These are phyloP conservation scores for Cladosporium sp. DNA, from an alignment of 2,329 filamentous ascomycete genomes.

Conservation along the genomic window DNA sequence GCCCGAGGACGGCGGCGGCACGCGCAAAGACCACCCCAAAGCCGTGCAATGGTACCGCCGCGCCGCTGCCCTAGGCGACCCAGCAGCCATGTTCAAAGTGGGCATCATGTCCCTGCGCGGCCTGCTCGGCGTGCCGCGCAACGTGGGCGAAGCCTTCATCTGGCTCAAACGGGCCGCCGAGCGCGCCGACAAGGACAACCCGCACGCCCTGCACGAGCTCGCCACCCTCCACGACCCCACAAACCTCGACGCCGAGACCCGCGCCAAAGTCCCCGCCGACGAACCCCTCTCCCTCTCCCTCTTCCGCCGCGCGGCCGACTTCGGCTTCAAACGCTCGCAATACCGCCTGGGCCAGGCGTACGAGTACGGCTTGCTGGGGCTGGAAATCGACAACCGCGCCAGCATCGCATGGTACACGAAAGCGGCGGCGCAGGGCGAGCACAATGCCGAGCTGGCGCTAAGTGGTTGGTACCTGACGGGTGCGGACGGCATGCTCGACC, in stretches of 20 bases:
- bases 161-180: constrained; percentile 95
- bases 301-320: constrained; percentile 77
- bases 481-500: constrained; percentile 77
- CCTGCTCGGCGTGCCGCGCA: constrained; percentile 78
- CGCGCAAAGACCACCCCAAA: constrained; percentile 83
- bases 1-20: constrained; percentile 89
- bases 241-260: constrained; percentile 47
- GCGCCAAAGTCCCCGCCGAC: constrained; percentile 74
- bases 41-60: constrained; percentile 98
- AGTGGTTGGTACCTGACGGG: constrained; percentile 77
- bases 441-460: constrained; percentile 71
- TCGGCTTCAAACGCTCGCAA: constrained; percentile 95
- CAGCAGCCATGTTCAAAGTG: constrained; percentile 96
- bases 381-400: constrained; percentile 73
- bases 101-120: constrained; percentile 95
- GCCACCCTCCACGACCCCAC: constrained; percentile 61
- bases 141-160: constrained; percentile 77
- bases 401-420: constrained; percentile 94
- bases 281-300: constrained; percentile 76
- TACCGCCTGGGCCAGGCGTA: constrained; percentile 83
- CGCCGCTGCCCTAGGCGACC: constrained; percentile 83
- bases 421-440: constrained; percentile 88
- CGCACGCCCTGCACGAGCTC: constrained; percentile 90
- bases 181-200: constrained; percentile 81
- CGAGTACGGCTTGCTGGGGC: constrained; percentile 83